These are phyloP conservation scores for Pilaira anomala DNA, from an alignment of 192 early-diverging fungal species.

Conservation along the genomic window DNA sequence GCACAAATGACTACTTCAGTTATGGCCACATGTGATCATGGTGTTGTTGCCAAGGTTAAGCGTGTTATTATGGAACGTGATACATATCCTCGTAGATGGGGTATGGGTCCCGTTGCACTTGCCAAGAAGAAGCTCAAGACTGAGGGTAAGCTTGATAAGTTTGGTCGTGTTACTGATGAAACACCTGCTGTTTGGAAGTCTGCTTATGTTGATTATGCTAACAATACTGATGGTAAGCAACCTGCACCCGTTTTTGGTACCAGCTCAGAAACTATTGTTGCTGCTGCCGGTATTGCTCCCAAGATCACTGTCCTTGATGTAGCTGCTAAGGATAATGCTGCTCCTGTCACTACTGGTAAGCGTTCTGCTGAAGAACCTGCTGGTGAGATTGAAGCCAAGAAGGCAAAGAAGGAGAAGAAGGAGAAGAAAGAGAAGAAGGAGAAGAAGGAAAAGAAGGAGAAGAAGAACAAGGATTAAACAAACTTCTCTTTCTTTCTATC, in stretches of 20 bases:
- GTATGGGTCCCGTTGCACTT: constrained; percentile 90
- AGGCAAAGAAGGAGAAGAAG: constrained; percentile 43
- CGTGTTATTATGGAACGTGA: constrained; percentile 99
- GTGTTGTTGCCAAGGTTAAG: constrained; percentile 98
- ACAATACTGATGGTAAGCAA: constrained; percentile 34
- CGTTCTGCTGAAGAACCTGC: constrained; percentile 33
- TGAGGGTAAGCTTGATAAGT: constrained; percentile 98
- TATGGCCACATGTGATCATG: constrained; percentile 66
- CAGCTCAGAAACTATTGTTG: constrained; percentile 22
- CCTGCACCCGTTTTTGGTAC: constrained; percentile 25
- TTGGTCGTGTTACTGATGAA: constrained; percentile 81
- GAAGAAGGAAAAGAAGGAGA: constrained; percentile 38
- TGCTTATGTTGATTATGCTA: constrained; percentile 66
- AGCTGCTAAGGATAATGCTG: constrained; percentile 33
- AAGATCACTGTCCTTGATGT: constrained; percentile 37
- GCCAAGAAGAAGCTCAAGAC: constrained; percentile 99
- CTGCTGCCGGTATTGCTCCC: constrained; percentile 37
- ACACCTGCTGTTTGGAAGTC: constrained; percentile 86
- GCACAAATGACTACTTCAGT: constrained; percentile 97
- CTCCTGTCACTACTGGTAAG: constrained; percentile 32
- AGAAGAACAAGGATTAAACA: constrained; percentile 35
- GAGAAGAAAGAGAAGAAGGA: constrained; percentile 46
- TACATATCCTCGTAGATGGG: constrained; percentile 98
- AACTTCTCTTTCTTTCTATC: background rate
- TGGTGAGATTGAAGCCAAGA: constrained; percentile 32